Evolutionary conservation across 495 filamentous ascomycete genomes (phyloP).

Genomic region (Aspergillus baeticus): DNA sequence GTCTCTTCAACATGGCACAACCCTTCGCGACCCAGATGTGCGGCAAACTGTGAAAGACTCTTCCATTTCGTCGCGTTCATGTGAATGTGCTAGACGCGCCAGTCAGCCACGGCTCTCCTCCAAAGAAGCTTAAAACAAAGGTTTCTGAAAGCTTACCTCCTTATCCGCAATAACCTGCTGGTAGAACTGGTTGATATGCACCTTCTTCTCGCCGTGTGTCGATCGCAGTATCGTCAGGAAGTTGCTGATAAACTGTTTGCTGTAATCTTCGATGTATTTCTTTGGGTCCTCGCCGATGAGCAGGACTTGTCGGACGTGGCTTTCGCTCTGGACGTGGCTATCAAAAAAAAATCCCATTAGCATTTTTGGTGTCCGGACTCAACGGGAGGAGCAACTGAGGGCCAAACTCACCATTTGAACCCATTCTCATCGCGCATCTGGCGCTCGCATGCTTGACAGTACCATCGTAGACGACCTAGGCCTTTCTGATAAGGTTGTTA

Average conservation of each 20-base stretch:
- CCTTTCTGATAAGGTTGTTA: slow-evolving; percentile 59
- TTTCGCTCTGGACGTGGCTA: slow-evolving; percentile 72
- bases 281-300: slow-evolving; percentile 80
- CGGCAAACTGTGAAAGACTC: slow-evolving; percentile 81
- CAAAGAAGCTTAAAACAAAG: not conserved
- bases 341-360: not conserved
- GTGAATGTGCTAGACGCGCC: slow-evolving; percentile 67
- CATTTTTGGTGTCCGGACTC: not conserved
- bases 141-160: slow-evolving; percentile 15
- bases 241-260: slow-evolving; percentile 71
- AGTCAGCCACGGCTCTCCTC: not conserved
- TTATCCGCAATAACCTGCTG: slow-evolving; percentile 63
- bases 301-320: slow-evolving; percentile 82
- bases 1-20: slow-evolving; percentile 85
- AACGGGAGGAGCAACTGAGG: not conserved
- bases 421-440: slow-evolving; percentile 55
- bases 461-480: slow-evolving; percentile 82
- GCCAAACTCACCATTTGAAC: slow-evolving; percentile 43
- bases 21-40: slow-evolving; percentile 77
- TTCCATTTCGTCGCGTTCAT: slow-evolving; percentile 92
- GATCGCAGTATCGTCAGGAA: slow-evolving; percentile 76
- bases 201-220: slow-evolving; percentile 79
- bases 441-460: slow-evolving; percentile 52
- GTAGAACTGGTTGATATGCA: slow-evolving; percentile 89
- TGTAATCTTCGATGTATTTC: slow-evolving; percentile 75